Evolutionary conservation across 1,284 basidiomycete species (phyloP).

Genomic region (Rhodotorula sp.): DNA sequence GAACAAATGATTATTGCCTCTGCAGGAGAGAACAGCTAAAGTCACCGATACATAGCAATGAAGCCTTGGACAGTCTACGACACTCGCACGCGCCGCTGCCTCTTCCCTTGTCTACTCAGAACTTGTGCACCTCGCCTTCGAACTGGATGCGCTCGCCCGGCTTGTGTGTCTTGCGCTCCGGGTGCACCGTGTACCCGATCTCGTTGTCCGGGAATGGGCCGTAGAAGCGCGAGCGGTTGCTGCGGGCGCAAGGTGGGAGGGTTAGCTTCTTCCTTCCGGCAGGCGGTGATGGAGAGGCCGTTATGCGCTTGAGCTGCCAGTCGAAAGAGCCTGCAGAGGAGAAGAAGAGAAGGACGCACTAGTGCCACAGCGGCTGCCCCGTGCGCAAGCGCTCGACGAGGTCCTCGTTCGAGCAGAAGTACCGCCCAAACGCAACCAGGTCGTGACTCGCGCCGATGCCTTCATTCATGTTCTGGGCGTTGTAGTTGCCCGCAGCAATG

Average conservation of each 20-base stretch:
- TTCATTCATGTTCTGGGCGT: constrained; percentile 49
- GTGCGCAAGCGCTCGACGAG: constrained; percentile 55
- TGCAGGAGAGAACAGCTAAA: no score
- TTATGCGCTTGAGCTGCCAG: no score
- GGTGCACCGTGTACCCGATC: constrained; percentile 47
- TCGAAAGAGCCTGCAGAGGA: no score
- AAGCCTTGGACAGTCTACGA: no score
- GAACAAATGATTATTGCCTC: no score
- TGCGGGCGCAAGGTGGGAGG: neutral
- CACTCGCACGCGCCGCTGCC: no score
- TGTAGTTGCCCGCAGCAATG: constrained; percentile 50
- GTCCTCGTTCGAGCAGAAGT: constrained; percentile 60
- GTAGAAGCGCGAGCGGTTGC: constrained; percentile 45
- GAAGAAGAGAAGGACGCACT: neutral
- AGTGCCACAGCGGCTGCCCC: constrained; percentile 45
- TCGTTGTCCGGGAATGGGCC: constrained; percentile 49
- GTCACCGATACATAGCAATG: neutral
- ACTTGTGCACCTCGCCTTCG: neutral
- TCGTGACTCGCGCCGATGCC: constrained; percentile 60
- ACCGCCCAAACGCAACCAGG: constrained; percentile 54
- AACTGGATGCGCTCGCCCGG: constrained; percentile 1
- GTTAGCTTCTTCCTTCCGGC: no score
- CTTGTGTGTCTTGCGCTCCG: constrained; percentile 10
- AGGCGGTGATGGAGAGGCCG: no score
- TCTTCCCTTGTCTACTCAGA: no score